These are phyloP conservation scores for Drosera capensis DNA, from an alignment of 148 eudicot genomes.

Conservation along the genomic window DNA sequence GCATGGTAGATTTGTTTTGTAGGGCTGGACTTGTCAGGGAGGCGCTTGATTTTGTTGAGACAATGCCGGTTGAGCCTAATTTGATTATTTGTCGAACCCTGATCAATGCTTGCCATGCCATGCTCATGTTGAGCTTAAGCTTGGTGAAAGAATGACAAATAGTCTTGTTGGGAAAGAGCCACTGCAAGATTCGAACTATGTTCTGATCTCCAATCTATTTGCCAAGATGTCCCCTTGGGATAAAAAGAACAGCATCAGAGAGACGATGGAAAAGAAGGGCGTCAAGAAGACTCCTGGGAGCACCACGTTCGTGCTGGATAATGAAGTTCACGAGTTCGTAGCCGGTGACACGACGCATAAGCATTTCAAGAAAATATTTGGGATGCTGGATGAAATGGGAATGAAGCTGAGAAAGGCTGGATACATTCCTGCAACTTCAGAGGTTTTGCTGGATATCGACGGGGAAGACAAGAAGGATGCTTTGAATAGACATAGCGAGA, in stretches of 20 bases:
- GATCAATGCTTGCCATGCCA: slow-evolving; percentile 53
- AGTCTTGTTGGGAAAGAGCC: too few species aligned
- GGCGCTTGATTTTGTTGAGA: slow-evolving; percentile 22
- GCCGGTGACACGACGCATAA: slow-evolving; percentile 45
- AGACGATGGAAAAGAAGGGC: slow-evolving; percentile 37
- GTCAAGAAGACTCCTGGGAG: slow-evolving; percentile 58
- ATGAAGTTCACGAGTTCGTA: slow-evolving; percentile 44
- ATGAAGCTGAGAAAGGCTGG: slow-evolving; percentile 32
- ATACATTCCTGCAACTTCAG: slow-evolving; percentile 44
- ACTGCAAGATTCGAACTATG: too few species aligned
- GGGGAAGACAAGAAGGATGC: slow-evolving; percentile 30
- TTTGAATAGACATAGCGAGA: slow-evolving; percentile 54
- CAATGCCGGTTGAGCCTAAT: slow-evolving; percentile 34
- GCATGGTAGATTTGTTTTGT: slow-evolving; percentile 47
- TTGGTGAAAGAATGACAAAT: slow-evolving; percentile 39
- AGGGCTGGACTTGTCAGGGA: slow-evolving; percentile 48
- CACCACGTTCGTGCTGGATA: slow-evolving; percentile 63
- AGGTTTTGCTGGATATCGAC: slow-evolving; percentile 37
- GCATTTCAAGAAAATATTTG: slow-evolving; percentile 25
- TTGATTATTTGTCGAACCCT: slow-evolving; percentile 52
- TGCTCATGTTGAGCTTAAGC: slow-evolving; percentile 39
- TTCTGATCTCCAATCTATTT: slow-evolving; percentile 48
- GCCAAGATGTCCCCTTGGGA: slow-evolving; percentile 58
- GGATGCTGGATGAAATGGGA: slow-evolving; percentile 29
- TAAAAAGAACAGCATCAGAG: slow-evolving; percentile 22